Evolutionary conservation across 192 early-diverging fungal species (phyloP).

Genomic region (Powellomyces hirtus): DNA sequence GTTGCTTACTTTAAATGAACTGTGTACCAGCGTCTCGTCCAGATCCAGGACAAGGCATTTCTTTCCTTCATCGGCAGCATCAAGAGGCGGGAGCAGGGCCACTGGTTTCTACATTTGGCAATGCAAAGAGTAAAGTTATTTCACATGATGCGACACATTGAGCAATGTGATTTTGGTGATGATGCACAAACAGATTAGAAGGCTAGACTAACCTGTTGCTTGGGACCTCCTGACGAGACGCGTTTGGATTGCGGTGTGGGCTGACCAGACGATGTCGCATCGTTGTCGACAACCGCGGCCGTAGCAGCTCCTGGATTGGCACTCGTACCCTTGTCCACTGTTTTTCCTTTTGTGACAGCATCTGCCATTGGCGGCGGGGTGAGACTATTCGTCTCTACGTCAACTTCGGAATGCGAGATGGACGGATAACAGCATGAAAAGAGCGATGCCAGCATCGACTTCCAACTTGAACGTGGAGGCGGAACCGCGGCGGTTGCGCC

Average conservation of each 20-base stretch:
- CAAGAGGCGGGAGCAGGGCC: constrained; percentile 48
- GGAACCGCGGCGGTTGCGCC: not conserved
- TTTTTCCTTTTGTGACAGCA: not conserved
- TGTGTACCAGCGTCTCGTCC: constrained; percentile 97
- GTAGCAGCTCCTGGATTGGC: not conserved
- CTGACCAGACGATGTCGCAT: too few relatives aligned
- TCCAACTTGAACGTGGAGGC: not conserved
- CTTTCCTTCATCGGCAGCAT: constrained; percentile 62
- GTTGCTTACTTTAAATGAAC: constrained; percentile 76
- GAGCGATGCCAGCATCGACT: not conserved
- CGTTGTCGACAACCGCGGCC: too few relatives aligned
- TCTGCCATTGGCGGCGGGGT: not conserved
- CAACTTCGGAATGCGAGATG: not conserved
- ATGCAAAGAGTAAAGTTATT: too few relatives aligned
- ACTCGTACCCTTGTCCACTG: not conserved
- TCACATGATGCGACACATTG: too few relatives aligned
- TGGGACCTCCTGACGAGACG: too few relatives aligned
- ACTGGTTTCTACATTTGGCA: too few relatives aligned
- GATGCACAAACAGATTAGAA: too few relatives aligned
- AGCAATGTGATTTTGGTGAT: too few relatives aligned
- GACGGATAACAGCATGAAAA: constrained; percentile 5
- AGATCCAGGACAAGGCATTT: constrained; percentile 96
- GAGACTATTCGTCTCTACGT: not conserved
- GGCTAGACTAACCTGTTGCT: too few relatives aligned
- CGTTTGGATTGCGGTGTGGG: too few relatives aligned